Evolutionary conservation across 148 eudicot species (phyloP).

Genomic region (Dysphania ambrosioides): DNA sequence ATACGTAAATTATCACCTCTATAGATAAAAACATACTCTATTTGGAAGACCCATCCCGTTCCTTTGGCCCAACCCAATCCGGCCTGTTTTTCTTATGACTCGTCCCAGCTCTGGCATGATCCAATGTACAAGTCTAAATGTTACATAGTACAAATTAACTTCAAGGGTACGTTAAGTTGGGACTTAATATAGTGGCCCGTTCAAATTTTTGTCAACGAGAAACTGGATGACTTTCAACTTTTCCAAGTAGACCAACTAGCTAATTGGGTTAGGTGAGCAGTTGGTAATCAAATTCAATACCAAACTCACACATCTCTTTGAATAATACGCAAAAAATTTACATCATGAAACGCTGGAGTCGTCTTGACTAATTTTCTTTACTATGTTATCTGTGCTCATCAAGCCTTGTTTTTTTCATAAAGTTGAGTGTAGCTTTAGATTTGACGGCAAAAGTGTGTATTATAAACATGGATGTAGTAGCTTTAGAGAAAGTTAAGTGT

Average conservation of each 20-base stretch:
- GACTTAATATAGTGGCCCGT: not conserved
- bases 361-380: too few relatives aligned
- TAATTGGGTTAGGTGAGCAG: constrained; percentile 20
- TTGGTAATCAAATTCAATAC: constrained; percentile 9
- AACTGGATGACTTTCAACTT: not conserved
- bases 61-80: too few relatives aligned
- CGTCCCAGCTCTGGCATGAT: too few relatives aligned
- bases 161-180: not conserved
- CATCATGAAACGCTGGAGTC: not conserved
- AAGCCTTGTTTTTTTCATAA: not conserved
- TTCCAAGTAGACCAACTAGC: not conserved
- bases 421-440: not conserved
- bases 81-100: too few relatives aligned
- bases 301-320: not conserved
- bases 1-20: too few relatives aligned
- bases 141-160: not conserved
- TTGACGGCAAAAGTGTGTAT: too few relatives aligned
- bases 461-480: not conserved
- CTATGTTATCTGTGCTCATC: not conserved
- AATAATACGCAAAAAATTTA: not conserved
- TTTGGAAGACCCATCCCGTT: too few relatives aligned
- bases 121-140: too few relatives aligned
- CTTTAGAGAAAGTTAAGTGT: not conserved
- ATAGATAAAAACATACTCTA: too few relatives aligned
- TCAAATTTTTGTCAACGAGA: not conserved